These are phyloP conservation scores for Phialophora verrucosa DNA, from an alignment of 2,329 filamentous ascomycete genomes.

Conservation along the genomic window DNA sequence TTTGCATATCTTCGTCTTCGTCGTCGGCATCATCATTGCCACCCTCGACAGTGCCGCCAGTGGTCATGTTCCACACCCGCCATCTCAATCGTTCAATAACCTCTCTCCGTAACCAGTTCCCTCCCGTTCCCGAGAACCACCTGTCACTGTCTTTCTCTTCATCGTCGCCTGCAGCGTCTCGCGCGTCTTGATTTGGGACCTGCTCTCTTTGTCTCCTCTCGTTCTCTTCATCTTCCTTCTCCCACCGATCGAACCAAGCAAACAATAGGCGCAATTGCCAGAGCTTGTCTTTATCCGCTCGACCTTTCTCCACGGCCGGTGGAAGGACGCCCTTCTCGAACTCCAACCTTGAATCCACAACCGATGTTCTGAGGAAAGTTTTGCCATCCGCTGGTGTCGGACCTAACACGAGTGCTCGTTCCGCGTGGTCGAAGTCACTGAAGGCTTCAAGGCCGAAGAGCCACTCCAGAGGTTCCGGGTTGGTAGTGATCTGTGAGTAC, in stretches of 20 bases:
- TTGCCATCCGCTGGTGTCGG: conserved; percentile 46
- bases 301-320: neutral
- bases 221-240: conserved; percentile 43
- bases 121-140: conserved; percentile 27
- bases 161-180: neutral
- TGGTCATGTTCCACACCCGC: conserved; percentile 52
- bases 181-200: neutral
- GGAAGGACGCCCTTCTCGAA: conserved; percentile 58
- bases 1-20: neutral
- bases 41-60: conserved; percentile 1
- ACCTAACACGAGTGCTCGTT: conserved; percentile 67
- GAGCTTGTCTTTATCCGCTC: conserved; percentile 60
- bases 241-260: conserved; percentile 65
- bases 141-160: conserved; percentile 24
- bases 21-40: neutral
- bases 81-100: conserved; percentile 62
- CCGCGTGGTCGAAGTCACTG: conserved; percentile 64
- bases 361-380: conserved; percentile 62
- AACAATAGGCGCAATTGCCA: conserved; percentile 69
- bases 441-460: conserved; percentile 69
- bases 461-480: conserved; percentile 69
- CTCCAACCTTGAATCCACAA: conserved; percentile 74
- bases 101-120: conserved; percentile 60
- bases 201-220: conserved; percentile 35
- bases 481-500: conserved; percentile 24